Base-by-base conservation (phyloP, 306 rosid genomes). In the Biancaea sappan region DNA sequence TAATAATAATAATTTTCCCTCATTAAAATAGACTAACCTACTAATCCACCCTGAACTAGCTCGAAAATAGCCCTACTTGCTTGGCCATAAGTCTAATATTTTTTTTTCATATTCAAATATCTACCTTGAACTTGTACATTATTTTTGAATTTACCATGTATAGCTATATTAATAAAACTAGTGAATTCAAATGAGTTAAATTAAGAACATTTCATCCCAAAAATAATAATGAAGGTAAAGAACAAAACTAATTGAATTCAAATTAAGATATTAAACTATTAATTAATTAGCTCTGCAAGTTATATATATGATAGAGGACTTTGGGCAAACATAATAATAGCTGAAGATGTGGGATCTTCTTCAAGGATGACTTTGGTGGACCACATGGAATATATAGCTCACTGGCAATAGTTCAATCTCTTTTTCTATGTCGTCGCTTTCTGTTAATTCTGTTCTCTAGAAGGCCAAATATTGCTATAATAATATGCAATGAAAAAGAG, bases 311-410 rank as follows among this genome's bases (percentile, higher is more conserved):
- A 11, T 22, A 35, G 22, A 51, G 14, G 66, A 16, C 16, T 7
- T 57, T 57, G 31, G 54, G 66, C 66, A 57, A 79, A 79, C 84
- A 71, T 67, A 66, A 71, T 83, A 37, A 53, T 76, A 54, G 77
- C 48, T 75, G 10, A 59, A 71, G 84, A 79, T 71, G 81, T 59
- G 0, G 48, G 40, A 83, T 79, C 79, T 64, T 75, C 51, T 71
- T 79, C 76, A 51, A 57, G 79, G 79, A 75, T 57, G 75, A 24
- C 44, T 1, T 29, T 41, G 77, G 82, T 78, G 81, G 81, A 52
- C 79, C 86, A 75, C 76, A 44, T 53, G 74, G 82, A 79, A 71
- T 72, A 71, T 59, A 75, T 75, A 53, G 62, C 11, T 66, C 48
- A 31, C 19, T 69, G 21, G 51, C 38, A n/a, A n/a, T 46, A 37